Conservation (phyloP, 345 rosid genomes). For the Barbarea vulgaris region DNA sequence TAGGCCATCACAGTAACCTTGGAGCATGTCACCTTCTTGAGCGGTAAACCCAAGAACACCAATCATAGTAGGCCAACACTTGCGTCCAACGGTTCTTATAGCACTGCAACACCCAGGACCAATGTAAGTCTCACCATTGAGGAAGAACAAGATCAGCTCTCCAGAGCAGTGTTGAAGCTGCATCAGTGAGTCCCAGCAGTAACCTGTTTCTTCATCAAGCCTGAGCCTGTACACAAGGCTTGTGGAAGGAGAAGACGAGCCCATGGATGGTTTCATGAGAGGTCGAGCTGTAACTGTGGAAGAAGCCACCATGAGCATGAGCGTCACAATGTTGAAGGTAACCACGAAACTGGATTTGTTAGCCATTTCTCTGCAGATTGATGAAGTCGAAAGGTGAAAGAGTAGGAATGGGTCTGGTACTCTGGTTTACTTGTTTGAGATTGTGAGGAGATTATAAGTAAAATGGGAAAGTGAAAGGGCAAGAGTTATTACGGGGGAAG, state of each 20-base stretch:
- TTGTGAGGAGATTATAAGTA: constrained; percentile 36
- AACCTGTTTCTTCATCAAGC: constrained; percentile 49
- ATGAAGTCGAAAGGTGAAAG: background rate
- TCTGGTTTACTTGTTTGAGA: background rate
- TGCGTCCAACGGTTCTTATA: constrained; percentile 48
- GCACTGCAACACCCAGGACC: constrained; percentile 71
- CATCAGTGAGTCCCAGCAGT: constrained; percentile 76
- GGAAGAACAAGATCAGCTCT: constrained; percentile 69
- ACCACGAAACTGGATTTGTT: constrained; percentile 3
- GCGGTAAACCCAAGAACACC: constrained; percentile 61
- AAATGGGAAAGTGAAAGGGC: constrained; percentile 28
- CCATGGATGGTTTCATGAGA: constrained; percentile 32
- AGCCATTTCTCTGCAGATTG: constrained; percentile 17
- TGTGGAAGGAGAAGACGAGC: constrained; percentile 27
- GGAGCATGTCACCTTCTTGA: constrained; percentile 67
- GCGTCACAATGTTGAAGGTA: constrained; percentile 18
- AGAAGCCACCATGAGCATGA: constrained; percentile 35
- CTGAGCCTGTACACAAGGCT: constrained; percentile 46
- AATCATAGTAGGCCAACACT: constrained; percentile 72
- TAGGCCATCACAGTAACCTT: constrained; percentile 63
- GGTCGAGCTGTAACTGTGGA: constrained; percentile 30
- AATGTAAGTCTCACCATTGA: constrained; percentile 68
- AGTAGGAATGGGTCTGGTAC: background rate
- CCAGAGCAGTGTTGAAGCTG: constrained; percentile 81
- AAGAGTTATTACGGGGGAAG: constrained; percentile 14